Evolutionary conservation across 495 filamentous ascomycete species (phyloP), one percentile per base, ranked within the genome.

Genomic region (Annulohypoxylon maeteangense): DNA sequence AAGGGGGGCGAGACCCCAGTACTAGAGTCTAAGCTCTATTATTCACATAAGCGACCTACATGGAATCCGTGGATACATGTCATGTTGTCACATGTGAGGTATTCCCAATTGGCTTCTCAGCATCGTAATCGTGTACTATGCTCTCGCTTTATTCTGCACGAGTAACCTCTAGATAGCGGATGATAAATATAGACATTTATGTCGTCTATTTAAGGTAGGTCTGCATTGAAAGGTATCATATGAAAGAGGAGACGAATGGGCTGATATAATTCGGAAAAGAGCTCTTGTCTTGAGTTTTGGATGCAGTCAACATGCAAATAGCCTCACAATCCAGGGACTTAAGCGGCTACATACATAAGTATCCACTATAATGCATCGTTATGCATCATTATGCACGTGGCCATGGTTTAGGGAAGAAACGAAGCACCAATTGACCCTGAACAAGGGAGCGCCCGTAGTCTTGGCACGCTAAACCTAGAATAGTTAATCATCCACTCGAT

Each of bases 381-480:
- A 42, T 36, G 32, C 47, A 53, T 53, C 1, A 8, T 53, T 67
- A 67, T 63, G 64, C 58, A 53, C 27, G 25, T 71, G 51, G 42
- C 62, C 42, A 53, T 50, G 16, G 31, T 64, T 59, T 64, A 47
- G 23, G 16, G 53, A 34, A 48, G 31, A 72, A 72, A 68, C 64
- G 70, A 68, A 65, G 54, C 54, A 64, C 54, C 54, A 36, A 36
- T 48, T 55, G 34, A 55, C 31, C 51, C 54, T 60, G 56, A 40
- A 65, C 60, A 73, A 65, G 70, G 65, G 65, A 68, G 54, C 27
- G 70, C 65, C 70, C 65, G 61, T 20, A 29, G 27, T 5, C 70
- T 73, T 68, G 70, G 70, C 70, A 62, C 31, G 42, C 70, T 58
- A 73, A 23, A 2, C 70, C 40, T 8, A 27, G 47, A 22, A 45